These are phyloP conservation scores for Phytophthora colocasiae DNA, from an alignment of 352 stramenopile genomes.

Conservation along the genomic window DNA sequence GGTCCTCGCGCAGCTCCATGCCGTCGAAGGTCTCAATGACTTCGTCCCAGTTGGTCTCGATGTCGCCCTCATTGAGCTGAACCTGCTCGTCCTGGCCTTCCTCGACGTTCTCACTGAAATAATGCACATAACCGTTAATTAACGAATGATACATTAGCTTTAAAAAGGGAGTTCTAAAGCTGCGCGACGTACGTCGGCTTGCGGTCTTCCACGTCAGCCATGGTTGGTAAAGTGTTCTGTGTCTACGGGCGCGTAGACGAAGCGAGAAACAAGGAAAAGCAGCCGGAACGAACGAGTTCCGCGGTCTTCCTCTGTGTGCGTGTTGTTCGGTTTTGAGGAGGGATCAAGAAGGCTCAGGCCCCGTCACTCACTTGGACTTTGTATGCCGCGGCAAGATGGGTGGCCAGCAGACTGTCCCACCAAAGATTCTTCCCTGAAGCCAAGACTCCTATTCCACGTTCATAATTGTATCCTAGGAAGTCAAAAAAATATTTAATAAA, in stretches of 20 bases:
- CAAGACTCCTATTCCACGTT: background rate
- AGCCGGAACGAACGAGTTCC: conserved; percentile 29
- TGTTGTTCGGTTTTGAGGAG: conserved; percentile 48
- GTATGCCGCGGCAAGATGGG: conserved; percentile 66
- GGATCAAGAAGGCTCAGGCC: conserved; percentile 9
- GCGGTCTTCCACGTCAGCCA: conserved; percentile 85
- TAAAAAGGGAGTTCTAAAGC: too few species aligned
- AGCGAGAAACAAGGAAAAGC: conserved; percentile 30
- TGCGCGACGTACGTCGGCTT: conserved; percentile 53
- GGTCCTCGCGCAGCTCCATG: conserved; percentile 98
- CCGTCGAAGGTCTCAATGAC: conserved; percentile 98
- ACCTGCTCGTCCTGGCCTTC: conserved; percentile 75
- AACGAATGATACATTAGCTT: too few species aligned
- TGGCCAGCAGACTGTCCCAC: conserved; percentile 49
- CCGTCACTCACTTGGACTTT: conserved; percentile 66
- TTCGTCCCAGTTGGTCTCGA: conserved; percentile 99
- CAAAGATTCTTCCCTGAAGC: conserved; percentile 9
- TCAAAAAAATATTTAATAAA: conserved; percentile 7
- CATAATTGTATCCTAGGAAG: background rate
- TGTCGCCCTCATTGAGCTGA: conserved; percentile 92
- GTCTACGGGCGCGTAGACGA: conserved; percentile 37
- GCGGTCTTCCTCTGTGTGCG: conserved; percentile 50
- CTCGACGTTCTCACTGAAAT: conserved; percentile 61
- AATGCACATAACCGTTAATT: conserved; percentile 14
- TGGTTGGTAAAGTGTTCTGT: conserved; percentile 42